Base-by-base conservation (phyloP, 2,329 filamentous ascomycete species). In the Colletotrichum tamarilloi region DNA sequence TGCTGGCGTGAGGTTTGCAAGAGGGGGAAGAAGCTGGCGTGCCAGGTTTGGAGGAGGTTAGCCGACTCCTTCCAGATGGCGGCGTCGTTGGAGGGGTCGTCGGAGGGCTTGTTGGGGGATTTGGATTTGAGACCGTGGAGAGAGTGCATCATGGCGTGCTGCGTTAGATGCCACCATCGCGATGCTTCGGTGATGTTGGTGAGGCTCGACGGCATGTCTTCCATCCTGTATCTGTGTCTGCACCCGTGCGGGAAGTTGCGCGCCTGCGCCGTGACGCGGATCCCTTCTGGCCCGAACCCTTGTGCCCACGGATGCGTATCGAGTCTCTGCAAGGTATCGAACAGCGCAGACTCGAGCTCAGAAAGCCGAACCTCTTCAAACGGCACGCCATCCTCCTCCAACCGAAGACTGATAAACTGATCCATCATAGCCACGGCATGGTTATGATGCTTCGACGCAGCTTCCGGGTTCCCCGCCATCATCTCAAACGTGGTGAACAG, bases 351-450 rank as follows among this genome's bases (percentile, higher is more conserved):
- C 32, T 72, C 72, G 46, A 74, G 64, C 32, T 28, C 38, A 5
- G 62, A 55, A 6, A 74, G 30, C 4, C 9, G 32, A 38, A 74
- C 53, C 16, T 30, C 22, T 12, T 62, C 38, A 5, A 72, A 30
- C 3, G 57, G 30, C 6, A 72, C 56, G 1, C 62, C 19, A 3
- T 65, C 56, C 28, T 55, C 22, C 52, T 57, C 53, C 1, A 52
- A 19, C 32, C 53, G 16, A 19, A 56, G 2, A 24, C 58, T 28
- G 22, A 74, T 5, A 19, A 72, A 55, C 24, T 74, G 68, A 14
- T 58, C 58, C 68, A 72, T 74, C 55, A 74, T 72, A 58, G 67
- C 67, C 2, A 65, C 63, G 3, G 67, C 42, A 58, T 72, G 63
- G 42, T 53, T 52, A 26, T 62, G 68, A 26, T 72, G 72, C 8